Evolutionary conservation across 768 basidiomycete species (phyloP), one percentile per base, ranked within the genome.

Genomic region (Naganishia kalamii): DNA sequence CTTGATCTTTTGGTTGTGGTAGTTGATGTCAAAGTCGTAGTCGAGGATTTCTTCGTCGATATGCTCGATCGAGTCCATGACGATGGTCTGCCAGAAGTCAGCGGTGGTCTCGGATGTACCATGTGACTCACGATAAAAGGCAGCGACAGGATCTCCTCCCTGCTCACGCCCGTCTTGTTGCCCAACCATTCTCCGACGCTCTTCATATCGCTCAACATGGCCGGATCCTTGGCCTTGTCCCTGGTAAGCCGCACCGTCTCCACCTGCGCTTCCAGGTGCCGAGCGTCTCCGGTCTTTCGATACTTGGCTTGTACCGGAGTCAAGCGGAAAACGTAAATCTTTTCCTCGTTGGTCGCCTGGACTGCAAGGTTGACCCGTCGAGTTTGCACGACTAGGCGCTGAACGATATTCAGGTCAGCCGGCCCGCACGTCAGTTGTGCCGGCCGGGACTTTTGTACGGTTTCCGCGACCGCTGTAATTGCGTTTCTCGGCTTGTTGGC

Each of bases 321-420:
- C 57, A 78, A 72, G 15, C 71, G 68, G 40, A 74, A 77, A 64
- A 76, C 43, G n/a, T 65, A 54, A 75, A 49, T 72, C 67, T 15
- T 67, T 50, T 35, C 50, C 40, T 32, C 66, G 17, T 41, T 41
- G 44, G 68, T 66, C 27, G 73, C 74, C 65, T 73, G 76, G 27
- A 76, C 60, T 1, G 73, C 76, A 43, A 77, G 46, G 30, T 73
- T 70, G 35, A 75, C 66, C 17, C 71, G 71, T 27, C 60, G 64
- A 10, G 73, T 65, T 25, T 70, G 68, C 47, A 77, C 70, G 19
- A 62, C 64, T 70, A 77, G 71, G 11, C 66, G 65, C 46, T 74
- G 73, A 25, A 70, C 63, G 32, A 72, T 70, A 27, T 64, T 61
- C 27, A 75, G 32, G 29, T 63, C 68, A 11, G 43, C 12, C 43